phyloP scores from a whole-genome alignment of 2,329 filamentous ascomycete genomes.

The Fusarium cyanostomum region DNA sequence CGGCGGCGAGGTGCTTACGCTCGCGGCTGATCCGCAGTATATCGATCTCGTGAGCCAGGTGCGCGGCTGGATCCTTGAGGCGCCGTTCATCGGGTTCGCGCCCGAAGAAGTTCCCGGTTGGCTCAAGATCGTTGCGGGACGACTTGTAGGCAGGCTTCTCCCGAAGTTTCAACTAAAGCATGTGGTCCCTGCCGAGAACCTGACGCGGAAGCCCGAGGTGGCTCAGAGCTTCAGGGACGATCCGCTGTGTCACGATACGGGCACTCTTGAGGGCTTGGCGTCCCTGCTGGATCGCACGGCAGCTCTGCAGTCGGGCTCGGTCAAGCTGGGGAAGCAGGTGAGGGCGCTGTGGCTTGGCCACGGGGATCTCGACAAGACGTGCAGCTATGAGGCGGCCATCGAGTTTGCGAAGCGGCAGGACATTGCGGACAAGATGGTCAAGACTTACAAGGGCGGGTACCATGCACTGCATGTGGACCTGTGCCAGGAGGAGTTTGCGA shows the following conservation, averaged over 20 bases:
- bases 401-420: conserved; percentile 68
- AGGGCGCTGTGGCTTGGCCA: conserved; percentile 76
- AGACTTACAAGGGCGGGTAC: conserved; percentile 78
- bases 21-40: conserved; percentile 62
- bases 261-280: conserved; percentile 83
- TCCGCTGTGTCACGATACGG: conserved; percentile 79
- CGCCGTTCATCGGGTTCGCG: conserved; percentile 81
- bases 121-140: conserved; percentile 71
- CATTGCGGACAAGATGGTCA: conserved; percentile 74
- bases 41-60: conserved; percentile 67
- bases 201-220: conserved; percentile 74
- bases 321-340: conserved; percentile 63
- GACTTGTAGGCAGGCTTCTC: conserved; percentile 72
- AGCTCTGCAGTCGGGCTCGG: conserved; percentile 65
- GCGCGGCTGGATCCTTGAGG: conserved; percentile 77
- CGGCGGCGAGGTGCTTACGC: conserved; percentile 76
- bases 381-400: conserved; percentile 71
- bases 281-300: conserved; percentile 79
- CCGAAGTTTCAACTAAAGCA: conserved; percentile 74
- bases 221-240: conserved; percentile 71
- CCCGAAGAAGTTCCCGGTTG: conserved; percentile 69
- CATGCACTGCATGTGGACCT: conserved; percentile 77
- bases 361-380: conserved; percentile 77
- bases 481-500: conserved; percentile 62
- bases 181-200: conserved; percentile 68